Evolutionary conservation across 164 flowering plant species (phyloP).

Genomic region (Magnolia officinalis): DNA sequence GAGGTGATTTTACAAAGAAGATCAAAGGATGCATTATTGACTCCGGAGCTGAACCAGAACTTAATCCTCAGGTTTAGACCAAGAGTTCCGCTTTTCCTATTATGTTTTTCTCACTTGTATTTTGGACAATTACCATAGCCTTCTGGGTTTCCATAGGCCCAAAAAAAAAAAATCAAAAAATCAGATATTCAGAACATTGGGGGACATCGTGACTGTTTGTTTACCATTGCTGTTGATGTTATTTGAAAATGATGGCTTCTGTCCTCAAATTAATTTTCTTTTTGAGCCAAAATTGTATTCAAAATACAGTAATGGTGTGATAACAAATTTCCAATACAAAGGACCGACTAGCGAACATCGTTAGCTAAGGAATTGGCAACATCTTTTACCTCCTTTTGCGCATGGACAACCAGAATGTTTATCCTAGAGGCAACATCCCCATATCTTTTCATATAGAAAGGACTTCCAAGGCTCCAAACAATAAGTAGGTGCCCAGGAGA

Average conservation of each 20-base stretch:
- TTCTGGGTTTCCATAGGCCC: neutral
- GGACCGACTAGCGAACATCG: neutral
- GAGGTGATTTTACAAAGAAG: conserved; percentile 48
- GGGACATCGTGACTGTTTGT: neutral
- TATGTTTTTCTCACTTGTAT: too few species aligned
- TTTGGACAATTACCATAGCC: too few species aligned
- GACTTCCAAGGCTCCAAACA: neutral
- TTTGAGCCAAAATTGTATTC: neutral
- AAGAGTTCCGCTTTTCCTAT: neutral
- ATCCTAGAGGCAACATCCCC: neutral
- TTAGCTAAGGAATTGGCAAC: neutral
- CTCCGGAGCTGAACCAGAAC: conserved; percentile 73
- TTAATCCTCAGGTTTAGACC: conserved; percentile 63
- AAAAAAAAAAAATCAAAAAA: too few species aligned
- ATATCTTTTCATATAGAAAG: neutral
- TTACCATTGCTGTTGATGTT: too few species aligned
- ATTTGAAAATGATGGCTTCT: neutral
- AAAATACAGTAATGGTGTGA: neutral
- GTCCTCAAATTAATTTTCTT: neutral
- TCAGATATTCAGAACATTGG: neutral
- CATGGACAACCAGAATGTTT: neutral
- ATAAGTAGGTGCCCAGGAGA: neutral
- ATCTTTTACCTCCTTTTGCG: neutral
- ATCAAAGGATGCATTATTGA: conserved; percentile 87
- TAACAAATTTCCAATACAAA: neutral